These are phyloP conservation scores for Omphalea diandra DNA, from an alignment of 441 rosid species.

Conservation along the genomic window DNA sequence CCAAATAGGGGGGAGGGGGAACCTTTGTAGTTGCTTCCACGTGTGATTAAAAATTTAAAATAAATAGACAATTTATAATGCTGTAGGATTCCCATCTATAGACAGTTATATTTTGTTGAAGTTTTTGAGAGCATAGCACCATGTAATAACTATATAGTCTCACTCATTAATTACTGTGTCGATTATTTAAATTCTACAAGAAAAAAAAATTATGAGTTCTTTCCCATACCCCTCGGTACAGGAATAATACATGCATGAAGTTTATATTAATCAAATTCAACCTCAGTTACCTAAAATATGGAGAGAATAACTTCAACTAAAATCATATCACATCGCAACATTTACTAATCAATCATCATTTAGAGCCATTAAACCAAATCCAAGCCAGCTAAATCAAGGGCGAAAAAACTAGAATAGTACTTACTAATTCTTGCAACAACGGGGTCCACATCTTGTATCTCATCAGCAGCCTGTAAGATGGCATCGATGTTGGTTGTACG, in stretches of 20 bases:
- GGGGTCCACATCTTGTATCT: constrained; percentile 84
- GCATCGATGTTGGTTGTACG: constrained; percentile 85
- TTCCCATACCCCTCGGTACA: not conserved
- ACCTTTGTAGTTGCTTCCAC: no score
- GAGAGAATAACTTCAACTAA: not conserved
- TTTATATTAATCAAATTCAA: not conserved
- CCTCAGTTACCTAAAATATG: not conserved
- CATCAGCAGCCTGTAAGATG: constrained; percentile 93
- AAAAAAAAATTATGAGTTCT: not conserved
- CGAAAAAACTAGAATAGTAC: constrained; percentile 17
- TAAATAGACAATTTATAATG: no score
- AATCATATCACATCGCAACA: not conserved
- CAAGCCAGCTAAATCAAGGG: not conserved
- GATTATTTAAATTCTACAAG: not conserved
- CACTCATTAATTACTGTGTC: not conserved
- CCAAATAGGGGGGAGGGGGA: no score
- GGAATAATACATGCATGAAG: not conserved
- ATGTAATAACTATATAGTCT: not conserved
- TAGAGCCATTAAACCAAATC: no score
- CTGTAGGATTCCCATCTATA: no score
- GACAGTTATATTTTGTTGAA: not conserved
- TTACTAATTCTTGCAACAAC: constrained; percentile 81
- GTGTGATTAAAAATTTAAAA: no score
- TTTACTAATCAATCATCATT: no score
- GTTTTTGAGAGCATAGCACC: not conserved